Percentiles rank a stretch among this genome's conserved stretches.
Conservation (phyloP, 495 filamentous ascomycete species). For the Daldinia decipiens region DNA sequence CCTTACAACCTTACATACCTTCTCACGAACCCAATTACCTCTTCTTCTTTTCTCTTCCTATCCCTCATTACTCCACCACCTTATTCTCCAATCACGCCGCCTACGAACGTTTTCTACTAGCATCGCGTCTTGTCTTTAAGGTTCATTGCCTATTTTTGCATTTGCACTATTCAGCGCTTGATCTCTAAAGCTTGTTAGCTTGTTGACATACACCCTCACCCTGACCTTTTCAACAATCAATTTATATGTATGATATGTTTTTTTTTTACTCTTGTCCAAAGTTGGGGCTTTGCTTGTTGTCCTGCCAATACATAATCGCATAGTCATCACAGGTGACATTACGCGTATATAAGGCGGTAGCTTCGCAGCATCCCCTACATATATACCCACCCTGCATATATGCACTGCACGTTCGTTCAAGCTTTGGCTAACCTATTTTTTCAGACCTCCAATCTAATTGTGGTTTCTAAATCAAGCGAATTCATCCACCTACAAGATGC, state of each 20-base stretch:
- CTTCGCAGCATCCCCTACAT: neutral
- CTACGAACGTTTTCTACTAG: neutral
- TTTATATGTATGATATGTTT: conserved; percentile 34
- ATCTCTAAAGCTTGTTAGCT: conserved; percentile 33
- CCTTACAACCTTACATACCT: conserved; percentile 2
- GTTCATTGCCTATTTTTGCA: conserved; percentile 32
- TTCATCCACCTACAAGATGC: conserved; percentile 54
- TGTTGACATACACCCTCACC: conserved; percentile 34
- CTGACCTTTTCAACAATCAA: conserved; percentile 28
- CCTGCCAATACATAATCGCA: neutral
- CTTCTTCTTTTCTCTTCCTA: conserved; percentile 13
- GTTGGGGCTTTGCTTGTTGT: neutral
- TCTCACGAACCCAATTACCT: neutral
- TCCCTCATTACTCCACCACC: conserved; percentile 27
- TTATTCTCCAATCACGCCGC: neutral
- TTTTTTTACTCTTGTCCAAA: neutral
- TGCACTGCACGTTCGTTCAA: neutral
- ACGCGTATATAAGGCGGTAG: conserved; percentile 12
- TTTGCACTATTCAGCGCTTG: conserved; percentile 24
- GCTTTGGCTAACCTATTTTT: conserved; percentile 9
- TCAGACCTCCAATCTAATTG: conserved; percentile 30
- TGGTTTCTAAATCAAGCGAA: conserved; percentile 18
- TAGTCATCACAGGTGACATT: neutral
- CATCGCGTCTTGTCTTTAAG: conserved; percentile 37
- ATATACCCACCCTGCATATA: conserved; percentile 25